Conservation (phyloP, 2,329 filamentous ascomycete species). For the Pseudocercospora cruenta region DNA sequence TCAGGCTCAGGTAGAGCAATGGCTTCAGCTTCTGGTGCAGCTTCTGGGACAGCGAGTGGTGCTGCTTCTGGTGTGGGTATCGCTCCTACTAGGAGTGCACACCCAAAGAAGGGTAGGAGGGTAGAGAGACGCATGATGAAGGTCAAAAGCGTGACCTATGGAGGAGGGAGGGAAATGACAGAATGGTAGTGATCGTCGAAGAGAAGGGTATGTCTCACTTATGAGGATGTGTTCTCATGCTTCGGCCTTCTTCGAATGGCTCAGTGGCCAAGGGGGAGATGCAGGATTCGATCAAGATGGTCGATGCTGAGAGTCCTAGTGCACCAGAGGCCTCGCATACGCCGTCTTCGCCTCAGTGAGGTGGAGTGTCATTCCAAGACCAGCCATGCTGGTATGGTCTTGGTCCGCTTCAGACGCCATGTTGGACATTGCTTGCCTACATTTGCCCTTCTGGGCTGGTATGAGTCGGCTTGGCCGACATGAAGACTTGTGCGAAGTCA, state of each 20-base stretch:
- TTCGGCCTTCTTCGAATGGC: background rate
- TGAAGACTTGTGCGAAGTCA: background rate
- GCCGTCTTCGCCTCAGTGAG: background rate
- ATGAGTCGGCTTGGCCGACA: background rate
- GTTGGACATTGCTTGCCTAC: background rate
- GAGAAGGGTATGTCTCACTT: background rate
- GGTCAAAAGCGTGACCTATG: background rate
- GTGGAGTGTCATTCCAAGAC: background rate
- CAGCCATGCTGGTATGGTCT: background rate
- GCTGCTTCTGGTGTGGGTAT: background rate
- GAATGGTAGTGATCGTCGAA: background rate
- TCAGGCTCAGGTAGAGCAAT: background rate
- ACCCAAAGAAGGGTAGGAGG: background rate
- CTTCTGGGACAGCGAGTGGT: background rate
- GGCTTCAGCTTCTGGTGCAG: background rate
- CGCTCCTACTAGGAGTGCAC: background rate
- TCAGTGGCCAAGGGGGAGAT: background rate
- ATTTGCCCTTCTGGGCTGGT: background rate
- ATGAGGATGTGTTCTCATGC: background rate
- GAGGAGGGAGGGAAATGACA: background rate
- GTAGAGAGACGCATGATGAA: conserved; percentile 1
- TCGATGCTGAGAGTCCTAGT: background rate
- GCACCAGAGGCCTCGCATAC: background rate
- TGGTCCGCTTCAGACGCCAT: background rate
- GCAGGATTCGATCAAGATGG: background rate